A percentile compares a stretch with the other conserved stretches of the same genome.
Evolutionary conservation across 176 grass and related monocot genomes (phyloP).

Genomic region (Carex myosuroides): DNA sequence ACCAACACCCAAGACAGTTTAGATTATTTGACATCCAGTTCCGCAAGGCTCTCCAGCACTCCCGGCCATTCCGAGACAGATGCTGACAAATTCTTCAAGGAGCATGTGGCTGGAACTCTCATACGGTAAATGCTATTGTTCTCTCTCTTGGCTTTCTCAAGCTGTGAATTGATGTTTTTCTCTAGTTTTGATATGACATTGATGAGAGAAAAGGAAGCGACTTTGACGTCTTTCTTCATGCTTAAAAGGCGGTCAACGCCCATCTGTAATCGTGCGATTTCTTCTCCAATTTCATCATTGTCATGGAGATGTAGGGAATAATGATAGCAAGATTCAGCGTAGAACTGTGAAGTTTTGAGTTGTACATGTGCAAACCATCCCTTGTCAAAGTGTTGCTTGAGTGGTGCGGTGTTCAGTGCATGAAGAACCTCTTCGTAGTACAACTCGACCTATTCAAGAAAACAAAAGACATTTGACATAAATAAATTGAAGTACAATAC

Average conservation of each 20-base stretch:
- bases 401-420: conserved; percentile 15
- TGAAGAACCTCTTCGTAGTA: conserved; percentile 36
- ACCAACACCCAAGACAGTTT: too few species aligned
- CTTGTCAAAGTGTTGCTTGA: conserved; percentile 33
- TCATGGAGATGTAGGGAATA: conserved; percentile 30
- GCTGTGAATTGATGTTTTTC: conserved; percentile 29
- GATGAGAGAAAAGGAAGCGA: conserved; percentile 24
- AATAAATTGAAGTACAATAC: not conserved
- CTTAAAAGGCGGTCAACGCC: conserved; percentile 20
- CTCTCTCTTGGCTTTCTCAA: conserved; percentile 41
- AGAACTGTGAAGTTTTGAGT: conserved; percentile 49
- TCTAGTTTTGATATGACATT: conserved; percentile 34
- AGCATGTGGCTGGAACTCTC: conserved; percentile 30
- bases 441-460: conserved; percentile 29
- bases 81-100: conserved; percentile 22
- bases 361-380: conserved; percentile 38
- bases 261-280: conserved; percentile 32
- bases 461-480: not conserved
- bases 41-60: not conserved
- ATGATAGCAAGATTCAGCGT: conserved; percentile 41
- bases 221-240: conserved; percentile 30
- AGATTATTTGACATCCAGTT: too few species aligned
- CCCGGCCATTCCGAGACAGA: not conserved
- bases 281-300: conserved; percentile 24
- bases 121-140: conserved; percentile 50